phyloP scores from a whole-genome alignment of 139 green algal species.

The Desmodesmus armatus region DNA sequence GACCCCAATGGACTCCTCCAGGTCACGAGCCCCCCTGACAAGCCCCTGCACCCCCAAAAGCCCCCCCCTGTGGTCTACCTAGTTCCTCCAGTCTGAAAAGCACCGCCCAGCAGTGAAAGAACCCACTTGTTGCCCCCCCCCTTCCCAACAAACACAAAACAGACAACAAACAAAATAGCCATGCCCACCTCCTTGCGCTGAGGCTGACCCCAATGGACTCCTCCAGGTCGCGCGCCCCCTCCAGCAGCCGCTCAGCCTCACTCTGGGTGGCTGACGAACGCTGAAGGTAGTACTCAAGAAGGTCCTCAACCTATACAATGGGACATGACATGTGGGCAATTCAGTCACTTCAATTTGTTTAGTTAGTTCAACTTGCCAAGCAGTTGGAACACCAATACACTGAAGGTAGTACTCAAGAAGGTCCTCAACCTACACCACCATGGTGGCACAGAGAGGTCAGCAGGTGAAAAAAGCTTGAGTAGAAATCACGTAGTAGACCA shows the following conservation, averaged over 20 bases:
- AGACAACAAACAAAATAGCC: no score
- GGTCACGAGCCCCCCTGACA: slow-evolving; percentile 84
- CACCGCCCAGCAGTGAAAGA: no score
- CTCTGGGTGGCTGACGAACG: slow-evolving; percentile 76
- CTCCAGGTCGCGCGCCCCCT: slow-evolving; percentile 90
- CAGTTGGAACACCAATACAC: slow-evolving; percentile 61
- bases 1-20: slow-evolving; percentile 94
- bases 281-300: slow-evolving; percentile 97
- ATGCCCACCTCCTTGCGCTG: slow-evolving; percentile 67
- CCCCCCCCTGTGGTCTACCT: no score
- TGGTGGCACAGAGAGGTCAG: no score
- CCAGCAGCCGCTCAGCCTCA: slow-evolving; percentile 68
- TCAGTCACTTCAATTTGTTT: no score
- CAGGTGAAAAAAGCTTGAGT: no score
- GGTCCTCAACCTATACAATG: slow-evolving; percentile 83
- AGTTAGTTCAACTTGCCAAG: neutral
- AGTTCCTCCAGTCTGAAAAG: no score
- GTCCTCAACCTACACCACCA: slow-evolving; percentile 78
- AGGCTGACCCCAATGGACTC: slow-evolving; percentile 93
- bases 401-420: slow-evolving; percentile 97
- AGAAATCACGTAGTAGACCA: no score
- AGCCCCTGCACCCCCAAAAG: slow-evolving; percentile 62
- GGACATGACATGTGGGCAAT: neutral
- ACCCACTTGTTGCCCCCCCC: no score
- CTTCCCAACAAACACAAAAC: no score